A percentile compares a stretch with the other conserved stretches of the same genome.
phyloP scores from a whole-genome alignment of 2,329 filamentous ascomycete species.

The Periconia digitata region DNA sequence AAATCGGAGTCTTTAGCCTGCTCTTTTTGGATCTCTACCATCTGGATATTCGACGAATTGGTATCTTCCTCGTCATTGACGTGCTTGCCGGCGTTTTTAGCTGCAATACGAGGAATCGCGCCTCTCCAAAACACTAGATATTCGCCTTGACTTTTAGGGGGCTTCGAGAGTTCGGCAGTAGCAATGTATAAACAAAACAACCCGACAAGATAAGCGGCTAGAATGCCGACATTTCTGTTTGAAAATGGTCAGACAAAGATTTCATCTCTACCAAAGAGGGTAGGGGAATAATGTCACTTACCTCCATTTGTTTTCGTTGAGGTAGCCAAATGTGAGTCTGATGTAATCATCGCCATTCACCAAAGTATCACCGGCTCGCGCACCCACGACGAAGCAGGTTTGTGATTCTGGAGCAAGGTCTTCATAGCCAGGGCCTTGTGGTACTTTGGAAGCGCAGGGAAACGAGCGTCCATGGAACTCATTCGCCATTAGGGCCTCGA shows the following conservation, averaged over 20 bases:
- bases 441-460: conserved; percentile 45
- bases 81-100: conserved; percentile 32
- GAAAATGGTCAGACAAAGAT: neutral
- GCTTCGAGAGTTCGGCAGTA: conserved; percentile 33
- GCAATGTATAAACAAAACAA: conserved; percentile 36
- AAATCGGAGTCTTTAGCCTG: neutral
- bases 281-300: neutral
- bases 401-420: conserved; percentile 10
- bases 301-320: conserved; percentile 38
- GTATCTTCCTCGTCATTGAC: conserved; percentile 14
- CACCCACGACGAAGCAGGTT: conserved; percentile 6
- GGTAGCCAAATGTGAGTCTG: conserved; percentile 16
- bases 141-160: too few species aligned
- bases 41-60: neutral
- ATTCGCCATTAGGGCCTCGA: conserved; percentile 75
- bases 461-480: conserved; percentile 62
- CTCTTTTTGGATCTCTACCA: neutral
- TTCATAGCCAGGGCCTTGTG: conserved; percentile 37
- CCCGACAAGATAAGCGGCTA: conserved; percentile 41
- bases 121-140: conserved; percentile 38
- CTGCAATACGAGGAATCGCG: conserved; percentile 46
- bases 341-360: conserved; percentile 19
- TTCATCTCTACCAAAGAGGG: neutral
- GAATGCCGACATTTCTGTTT: conserved; percentile 41
- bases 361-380: neutral